These are phyloP conservation scores for Ramaria rubella DNA, from an alignment of 768 basidiomycete genomes.

Conservation along the genomic window DNA sequence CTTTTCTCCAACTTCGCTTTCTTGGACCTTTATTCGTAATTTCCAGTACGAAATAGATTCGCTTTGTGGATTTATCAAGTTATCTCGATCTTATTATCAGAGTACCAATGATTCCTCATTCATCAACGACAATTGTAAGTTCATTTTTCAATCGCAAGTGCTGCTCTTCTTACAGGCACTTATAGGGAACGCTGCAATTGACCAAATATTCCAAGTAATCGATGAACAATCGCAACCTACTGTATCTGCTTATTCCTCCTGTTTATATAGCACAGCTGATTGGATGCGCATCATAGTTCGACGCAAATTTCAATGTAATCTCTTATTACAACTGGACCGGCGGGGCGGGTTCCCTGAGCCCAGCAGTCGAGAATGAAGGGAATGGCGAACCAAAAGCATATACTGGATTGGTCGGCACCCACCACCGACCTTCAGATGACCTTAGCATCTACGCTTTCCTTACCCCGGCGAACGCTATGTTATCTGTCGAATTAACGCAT, in stretches of 20 bases:
- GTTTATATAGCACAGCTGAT: not conserved
- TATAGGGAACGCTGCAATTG: conserved; percentile 55
- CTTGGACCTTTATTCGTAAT: not conserved
- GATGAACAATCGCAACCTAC: conserved; percentile 64
- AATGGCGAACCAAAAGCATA: conserved; percentile 72
- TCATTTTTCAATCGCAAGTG: not conserved
- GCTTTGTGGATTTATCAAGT: conserved; percentile 70
- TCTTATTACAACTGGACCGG: conserved; percentile 84
- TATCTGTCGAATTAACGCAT: conserved; percentile 63
- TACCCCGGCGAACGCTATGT: conserved; percentile 76
- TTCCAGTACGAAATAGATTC: conserved; percentile 73
- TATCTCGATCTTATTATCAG: conserved; percentile 66
- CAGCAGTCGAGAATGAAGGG: conserved; percentile 57
- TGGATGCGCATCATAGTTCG: conserved; percentile 36
- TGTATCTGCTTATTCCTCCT: conserved; percentile 13
- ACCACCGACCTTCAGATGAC: conserved; percentile 74
- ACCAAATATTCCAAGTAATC: conserved; percentile 70
- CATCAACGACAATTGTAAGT: conserved; percentile 59
- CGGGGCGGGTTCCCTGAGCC: conserved; percentile 53
- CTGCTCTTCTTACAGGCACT: conserved; percentile 7
- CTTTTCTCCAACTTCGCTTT: not conserved
- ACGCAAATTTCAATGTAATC: conserved; percentile 62
- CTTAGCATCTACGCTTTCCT: conserved; percentile 66
- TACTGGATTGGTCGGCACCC: conserved; percentile 71
- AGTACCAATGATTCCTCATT: conserved; percentile 67